Evolutionary conservation across 2,329 filamentous ascomycete genomes (phyloP), one percentile per base, ranked within the genome.

Genomic region (Verticillium nubilum): DNA sequence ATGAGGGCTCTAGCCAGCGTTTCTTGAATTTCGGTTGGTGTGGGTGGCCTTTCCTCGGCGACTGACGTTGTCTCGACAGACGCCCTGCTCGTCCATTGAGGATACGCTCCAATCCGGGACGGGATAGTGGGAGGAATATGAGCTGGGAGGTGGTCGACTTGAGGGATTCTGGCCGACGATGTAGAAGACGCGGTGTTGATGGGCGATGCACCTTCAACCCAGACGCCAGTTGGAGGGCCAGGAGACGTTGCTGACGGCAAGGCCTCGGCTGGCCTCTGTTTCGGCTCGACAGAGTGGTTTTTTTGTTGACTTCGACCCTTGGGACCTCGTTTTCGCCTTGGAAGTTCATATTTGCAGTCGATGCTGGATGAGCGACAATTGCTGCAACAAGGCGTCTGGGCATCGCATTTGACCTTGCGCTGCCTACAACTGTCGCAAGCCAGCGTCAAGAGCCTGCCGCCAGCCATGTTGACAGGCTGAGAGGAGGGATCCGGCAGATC

Each of bases 351-450:
- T 15, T 57, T 42, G 42, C 56, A 57, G 25, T 26, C 10, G 7
- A 52, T 25, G 26, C 23, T n/a, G 10, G 42, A 29, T n/a, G 27
- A 26, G 19, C 27, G 25, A 28, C 56, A 57, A 15, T 28, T 50
- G 28, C 56, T 42, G 19, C 56, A 57, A 15, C n/a, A 10, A 7
- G 56, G 37, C 7, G 56, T 31, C 37, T 33, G 56, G 10, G 26
- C 56, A 26, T 57, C 56, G 27, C 56, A 57, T 54, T 62, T 62
- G 56, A 62, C 59, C 26, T 62, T 62, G 3, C 61, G 59, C 17
- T 56, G 42, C 25, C 61, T 56, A 27, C 61, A 62, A 15, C 61
- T 57, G 35, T 62, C 61, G 54, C 61, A 62, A 1, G 61, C 53
- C 10, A 53, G 17, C 12, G 52, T 53, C 12, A 53, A 5, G 25